Evolutionary conservation across 169 alveolate species (phyloP).

Genomic region (Besnoitia besnoiti): DNA sequence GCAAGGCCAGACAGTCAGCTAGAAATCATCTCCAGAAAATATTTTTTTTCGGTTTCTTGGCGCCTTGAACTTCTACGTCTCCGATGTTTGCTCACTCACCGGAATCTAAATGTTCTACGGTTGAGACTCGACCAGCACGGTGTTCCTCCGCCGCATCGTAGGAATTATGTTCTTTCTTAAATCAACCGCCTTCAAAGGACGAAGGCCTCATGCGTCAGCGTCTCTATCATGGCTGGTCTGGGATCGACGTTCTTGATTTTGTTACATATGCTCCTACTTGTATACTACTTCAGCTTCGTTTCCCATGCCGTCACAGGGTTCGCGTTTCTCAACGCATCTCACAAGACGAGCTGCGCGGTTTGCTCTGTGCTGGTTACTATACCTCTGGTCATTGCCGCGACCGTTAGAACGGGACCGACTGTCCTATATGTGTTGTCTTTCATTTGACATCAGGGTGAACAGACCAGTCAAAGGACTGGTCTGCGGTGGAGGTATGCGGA

Average conservation of each 20-base stretch:
- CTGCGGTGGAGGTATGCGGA: no score
- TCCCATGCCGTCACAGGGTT: not conserved
- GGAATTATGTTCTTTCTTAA: no score
- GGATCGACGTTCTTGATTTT: not conserved
- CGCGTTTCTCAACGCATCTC: not conserved
- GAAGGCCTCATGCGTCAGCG: not conserved
- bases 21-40: no score
- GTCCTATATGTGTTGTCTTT: not conserved
- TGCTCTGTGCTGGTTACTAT: not conserved
- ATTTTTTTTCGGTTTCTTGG: no score
- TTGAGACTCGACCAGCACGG: no score
- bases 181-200: not conserved
- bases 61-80: no score
- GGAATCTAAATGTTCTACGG: no score
- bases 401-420: not conserved
- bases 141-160: no score
- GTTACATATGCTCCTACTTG: not conserved
- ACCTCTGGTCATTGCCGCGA: not conserved
- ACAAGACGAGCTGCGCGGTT: constrained; percentile 23
- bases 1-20: no score
- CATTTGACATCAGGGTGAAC: constrained; percentile 18
- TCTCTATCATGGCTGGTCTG: not conserved
- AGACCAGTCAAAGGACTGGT: no score
- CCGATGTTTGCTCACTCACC: no score
- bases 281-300: not conserved